A percentile compares a stretch with the other conserved stretches of the same genome.
Conservation (phyloP, 768 basidiomycete species). For the Lactarius psammicola region DNA sequence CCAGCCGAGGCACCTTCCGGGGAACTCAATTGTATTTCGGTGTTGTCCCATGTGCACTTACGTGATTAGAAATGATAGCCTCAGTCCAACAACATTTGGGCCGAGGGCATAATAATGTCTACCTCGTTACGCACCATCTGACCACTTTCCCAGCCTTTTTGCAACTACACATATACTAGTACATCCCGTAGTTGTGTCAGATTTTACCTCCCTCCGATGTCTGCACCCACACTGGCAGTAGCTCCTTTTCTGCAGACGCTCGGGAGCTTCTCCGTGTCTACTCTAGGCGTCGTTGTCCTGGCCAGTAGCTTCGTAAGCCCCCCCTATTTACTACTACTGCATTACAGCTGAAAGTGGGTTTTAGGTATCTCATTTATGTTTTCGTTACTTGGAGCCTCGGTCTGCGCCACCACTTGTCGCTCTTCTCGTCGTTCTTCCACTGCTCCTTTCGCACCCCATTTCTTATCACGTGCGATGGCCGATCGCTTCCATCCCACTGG, state of each 20-base stretch:
- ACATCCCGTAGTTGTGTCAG: background rate
- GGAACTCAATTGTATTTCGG: no score
- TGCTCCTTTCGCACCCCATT: background rate
- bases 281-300: background rate
- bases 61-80: no score
- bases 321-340: background rate
- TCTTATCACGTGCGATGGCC: background rate
- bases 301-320: background rate
- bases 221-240: no score
- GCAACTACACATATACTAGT: no score
- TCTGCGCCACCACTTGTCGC: background rate
- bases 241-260: background rate
- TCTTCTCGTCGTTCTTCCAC: background rate
- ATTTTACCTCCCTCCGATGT: background rate
- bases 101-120: no score
- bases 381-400: conserved; percentile 1
- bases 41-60: no score
- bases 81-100: no score
- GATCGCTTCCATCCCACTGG: background rate
- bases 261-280: background rate
- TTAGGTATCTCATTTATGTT: background rate
- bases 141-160: no score
- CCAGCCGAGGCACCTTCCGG: no score
- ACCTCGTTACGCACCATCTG: no score
- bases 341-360: background rate